These are phyloP conservation scores for Entomortierella lignicola DNA, from an alignment of 192 early-diverging fungal genomes.

Conservation along the genomic window DNA sequence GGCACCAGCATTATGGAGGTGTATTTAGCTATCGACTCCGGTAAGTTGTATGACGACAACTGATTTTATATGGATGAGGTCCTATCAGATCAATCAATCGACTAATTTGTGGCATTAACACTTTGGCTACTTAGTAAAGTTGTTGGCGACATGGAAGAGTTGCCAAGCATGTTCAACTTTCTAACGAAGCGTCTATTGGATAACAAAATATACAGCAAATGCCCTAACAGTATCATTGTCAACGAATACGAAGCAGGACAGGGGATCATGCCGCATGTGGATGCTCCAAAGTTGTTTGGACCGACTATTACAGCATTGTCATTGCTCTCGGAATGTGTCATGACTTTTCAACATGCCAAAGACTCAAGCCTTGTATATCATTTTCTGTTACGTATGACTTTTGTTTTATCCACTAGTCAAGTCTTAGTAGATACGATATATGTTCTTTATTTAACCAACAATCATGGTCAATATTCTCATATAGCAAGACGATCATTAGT, in stretches of 20 bases:
- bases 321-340: slow-evolving; percentile 70
- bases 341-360: slow-evolving; percentile 65
- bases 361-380: slow-evolving; percentile 29
- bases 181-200: slow-evolving; percentile 60
- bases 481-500: slow-evolving; percentile 70
- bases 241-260: slow-evolving; percentile 79
- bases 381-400: slow-evolving; percentile 56
- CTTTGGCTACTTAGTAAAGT: slow-evolving; percentile 55
- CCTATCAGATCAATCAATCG: too few relatives aligned
- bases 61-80: too few relatives aligned
- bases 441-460: background rate
- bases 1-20: slow-evolving; percentile 78
- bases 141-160: slow-evolving; percentile 60
- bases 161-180: slow-evolving; percentile 61
- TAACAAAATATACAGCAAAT: slow-evolving; percentile 46
- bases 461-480: background rate
- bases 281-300: slow-evolving; percentile 72
- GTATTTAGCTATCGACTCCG: slow-evolving; percentile 71
- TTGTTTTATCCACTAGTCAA: background rate
- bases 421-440: background rate
- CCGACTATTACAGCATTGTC: slow-evolving; percentile 69
- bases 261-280: slow-evolving; percentile 66
- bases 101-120: too few relatives aligned
- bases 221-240: slow-evolving; percentile 66
- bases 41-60: slow-evolving; percentile 40